phyloP scores from a whole-genome alignment of 2,329 filamentous ascomycete species.

The Emergomyces pasteurianus region DNA sequence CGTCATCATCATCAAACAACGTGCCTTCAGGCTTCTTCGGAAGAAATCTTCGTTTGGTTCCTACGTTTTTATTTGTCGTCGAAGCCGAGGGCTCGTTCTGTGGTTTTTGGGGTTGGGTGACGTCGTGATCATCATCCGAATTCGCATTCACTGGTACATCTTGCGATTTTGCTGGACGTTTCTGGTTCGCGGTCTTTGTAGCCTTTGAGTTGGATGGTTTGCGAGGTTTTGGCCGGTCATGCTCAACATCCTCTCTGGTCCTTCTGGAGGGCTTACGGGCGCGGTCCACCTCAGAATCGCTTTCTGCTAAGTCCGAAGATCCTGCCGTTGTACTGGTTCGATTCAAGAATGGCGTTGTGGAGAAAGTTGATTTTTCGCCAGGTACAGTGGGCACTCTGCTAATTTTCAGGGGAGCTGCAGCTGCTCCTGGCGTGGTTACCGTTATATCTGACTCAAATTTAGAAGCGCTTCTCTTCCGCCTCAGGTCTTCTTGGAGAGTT shows the following conservation, averaged over 20 bases:
- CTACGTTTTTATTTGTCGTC: slow-evolving; percentile 29
- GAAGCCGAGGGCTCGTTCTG: slow-evolving; percentile 9
- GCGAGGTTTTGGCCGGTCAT: slow-evolving; percentile 8
- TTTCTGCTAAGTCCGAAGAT: slow-evolving; percentile 32
- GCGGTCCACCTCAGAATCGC: slow-evolving; percentile 18
- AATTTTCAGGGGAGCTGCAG: slow-evolving; percentile 41
- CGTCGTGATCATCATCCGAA: slow-evolving; percentile 8
- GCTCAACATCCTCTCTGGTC: slow-evolving; percentile 1
- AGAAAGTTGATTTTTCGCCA: slow-evolving; percentile 84
- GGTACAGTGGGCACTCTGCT: slow-evolving; percentile 48
- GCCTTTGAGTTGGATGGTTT: not conserved
- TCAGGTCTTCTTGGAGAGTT: slow-evolving; percentile 15
- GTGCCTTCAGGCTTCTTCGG: slow-evolving; percentile 50
- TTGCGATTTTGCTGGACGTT: slow-evolving; percentile 10
- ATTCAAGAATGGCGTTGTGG: slow-evolving; percentile 87
- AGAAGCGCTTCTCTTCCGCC: slow-evolving; percentile 32
- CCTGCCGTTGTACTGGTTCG: slow-evolving; percentile 40
- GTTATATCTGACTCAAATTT: slow-evolving; percentile 32
- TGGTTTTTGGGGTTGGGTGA: slow-evolving; percentile 8
- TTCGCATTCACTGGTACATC: slow-evolving; percentile 3
- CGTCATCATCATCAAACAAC: slow-evolving; percentile 49
- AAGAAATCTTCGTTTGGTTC: slow-evolving; percentile 63
- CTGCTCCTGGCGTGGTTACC: slow-evolving; percentile 41
- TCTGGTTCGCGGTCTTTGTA: slow-evolving; percentile 4
- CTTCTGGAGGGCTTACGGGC: slow-evolving; percentile 5